phyloP scores from a whole-genome alignment of 768 basidiomycete species.

The Cyclocybe cylindracea region DNA sequence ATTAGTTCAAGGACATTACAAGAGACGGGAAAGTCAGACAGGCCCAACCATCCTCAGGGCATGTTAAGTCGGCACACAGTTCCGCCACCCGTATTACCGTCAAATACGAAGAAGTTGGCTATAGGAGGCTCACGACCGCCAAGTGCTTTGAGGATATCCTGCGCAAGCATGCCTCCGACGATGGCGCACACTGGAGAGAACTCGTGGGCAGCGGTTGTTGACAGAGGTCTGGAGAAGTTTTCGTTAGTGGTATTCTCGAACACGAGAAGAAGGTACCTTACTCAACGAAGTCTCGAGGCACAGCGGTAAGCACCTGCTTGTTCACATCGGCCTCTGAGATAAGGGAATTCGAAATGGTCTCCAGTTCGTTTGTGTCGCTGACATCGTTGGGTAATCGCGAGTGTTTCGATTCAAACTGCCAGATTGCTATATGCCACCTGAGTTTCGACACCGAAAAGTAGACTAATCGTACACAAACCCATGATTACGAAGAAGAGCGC shows the following conservation, averaged over 20 bases:
- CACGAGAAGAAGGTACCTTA: slow-evolving; percentile 34
- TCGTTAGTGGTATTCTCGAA: slow-evolving; percentile 5
- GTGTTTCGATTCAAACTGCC: slow-evolving; percentile 73
- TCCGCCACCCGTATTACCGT: slow-evolving; percentile 78
- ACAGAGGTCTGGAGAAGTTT: slow-evolving; percentile 52
- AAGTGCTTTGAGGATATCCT: slow-evolving; percentile 91
- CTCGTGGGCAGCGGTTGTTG: slow-evolving; percentile 74
- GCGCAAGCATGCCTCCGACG: slow-evolving; percentile 90
- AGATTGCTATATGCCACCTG: slow-evolving; percentile 55
- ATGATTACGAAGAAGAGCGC: slow-evolving; percentile 69
- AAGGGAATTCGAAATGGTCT: slow-evolving; percentile 62
- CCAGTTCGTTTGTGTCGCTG: slow-evolving; percentile 54
- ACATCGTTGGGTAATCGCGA: slow-evolving; percentile 56
- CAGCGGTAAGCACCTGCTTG: slow-evolving; percentile 57
- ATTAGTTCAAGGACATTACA: slow-evolving; percentile 1
- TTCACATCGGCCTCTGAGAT: slow-evolving; percentile 68
- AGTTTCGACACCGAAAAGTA: neutral
- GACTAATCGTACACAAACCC: slow-evolving; percentile 41
- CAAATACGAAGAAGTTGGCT: slow-evolving; percentile 89
- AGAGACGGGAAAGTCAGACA: neutral
- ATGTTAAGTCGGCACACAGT: slow-evolving; percentile 62
- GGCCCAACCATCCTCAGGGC: slow-evolving; percentile 28
- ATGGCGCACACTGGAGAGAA: slow-evolving; percentile 95
- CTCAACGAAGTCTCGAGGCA: slow-evolving; percentile 66
- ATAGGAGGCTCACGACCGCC: slow-evolving; percentile 91